Percentiles rank a stretch among this genome's conserved stretches.
These are phyloP conservation scores for Russula vinacea DNA, from an alignment of 768 basidiomycete genomes.

Conservation along the genomic window DNA sequence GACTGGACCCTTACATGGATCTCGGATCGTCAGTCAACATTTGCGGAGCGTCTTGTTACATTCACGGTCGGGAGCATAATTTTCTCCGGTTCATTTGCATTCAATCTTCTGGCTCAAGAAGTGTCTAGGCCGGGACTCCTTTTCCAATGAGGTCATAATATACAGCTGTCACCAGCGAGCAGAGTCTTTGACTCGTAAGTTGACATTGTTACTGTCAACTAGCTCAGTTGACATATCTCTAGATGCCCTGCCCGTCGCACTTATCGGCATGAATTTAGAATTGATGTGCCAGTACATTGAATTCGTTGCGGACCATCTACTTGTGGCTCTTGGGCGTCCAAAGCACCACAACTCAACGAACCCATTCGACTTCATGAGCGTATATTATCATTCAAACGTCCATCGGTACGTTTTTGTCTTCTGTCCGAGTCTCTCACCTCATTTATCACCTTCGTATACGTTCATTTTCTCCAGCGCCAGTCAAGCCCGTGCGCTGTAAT, in stretches of 20 bases:
- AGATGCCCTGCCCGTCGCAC: conserved; percentile 80
- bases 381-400: too few relatives aligned
- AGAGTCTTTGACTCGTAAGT: conserved; percentile 75
- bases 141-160: too few relatives aligned
- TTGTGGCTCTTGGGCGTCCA: conserved; percentile 77
- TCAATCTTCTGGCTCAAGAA: too few relatives aligned
- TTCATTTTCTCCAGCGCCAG: too few relatives aligned
- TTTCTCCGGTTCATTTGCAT: too few relatives aligned
- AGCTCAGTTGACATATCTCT: conserved; percentile 1
- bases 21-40: conserved; percentile 70
- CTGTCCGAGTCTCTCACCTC: too few relatives aligned
- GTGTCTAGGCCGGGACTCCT: too few relatives aligned
- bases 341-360: conserved; percentile 75
- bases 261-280: conserved; percentile 89
- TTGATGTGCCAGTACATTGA: conserved; percentile 91
- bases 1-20: conserved; percentile 97
- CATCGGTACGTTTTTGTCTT: too few relatives aligned
- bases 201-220: not conserved
- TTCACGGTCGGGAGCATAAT: too few relatives aligned
- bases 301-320: conserved; percentile 86
- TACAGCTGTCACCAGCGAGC: conserved; percentile 83
- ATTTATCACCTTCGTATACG: too few relatives aligned
- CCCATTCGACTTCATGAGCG: conserved; percentile 93
- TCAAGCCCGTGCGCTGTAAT: too few relatives aligned
- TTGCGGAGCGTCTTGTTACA: conserved; percentile 85